Conservation (phyloP, 495 filamentous ascomycete species). For the Staphylotrichum tortipilum region DNA sequence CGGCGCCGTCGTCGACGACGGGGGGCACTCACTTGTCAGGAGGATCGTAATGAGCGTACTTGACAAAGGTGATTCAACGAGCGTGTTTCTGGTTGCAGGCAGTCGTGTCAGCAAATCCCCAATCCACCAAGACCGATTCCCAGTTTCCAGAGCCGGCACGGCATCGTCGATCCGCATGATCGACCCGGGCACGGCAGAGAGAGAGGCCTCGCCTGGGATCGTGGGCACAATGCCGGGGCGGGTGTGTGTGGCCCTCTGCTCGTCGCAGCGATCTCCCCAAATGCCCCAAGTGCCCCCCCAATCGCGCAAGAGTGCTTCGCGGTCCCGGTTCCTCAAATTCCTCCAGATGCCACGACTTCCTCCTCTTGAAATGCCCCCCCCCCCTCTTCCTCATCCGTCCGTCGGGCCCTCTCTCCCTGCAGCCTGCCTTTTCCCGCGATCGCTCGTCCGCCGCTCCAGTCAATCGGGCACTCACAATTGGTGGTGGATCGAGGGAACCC, state of each 20-base stretch:
- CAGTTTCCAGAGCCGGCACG: slow-evolving; percentile 4
- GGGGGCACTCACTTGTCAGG: slow-evolving; percentile 42
- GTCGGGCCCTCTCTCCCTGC: too few species aligned
- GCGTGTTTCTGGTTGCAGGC: slow-evolving; percentile 36
- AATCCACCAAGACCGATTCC: too few species aligned
- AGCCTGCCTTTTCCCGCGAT: too few species aligned
- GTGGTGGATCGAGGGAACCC: slow-evolving; percentile 8
- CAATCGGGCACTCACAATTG: slow-evolving; percentile 18
- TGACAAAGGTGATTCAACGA: slow-evolving; percentile 53
- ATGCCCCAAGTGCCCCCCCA: background rate
- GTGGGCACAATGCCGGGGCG: background rate
- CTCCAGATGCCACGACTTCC: too few species aligned
- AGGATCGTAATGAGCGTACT: slow-evolving; percentile 53
- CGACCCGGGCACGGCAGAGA: slow-evolving; percentile 9
- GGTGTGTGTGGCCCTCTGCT: background rate
- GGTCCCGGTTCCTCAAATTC: too few species aligned
- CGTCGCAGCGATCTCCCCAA: slow-evolving; percentile 1
- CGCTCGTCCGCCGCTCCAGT: background rate
- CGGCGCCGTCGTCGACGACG: slow-evolving; percentile 12
- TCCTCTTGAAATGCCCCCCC: background rate
- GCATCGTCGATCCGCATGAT: slow-evolving; percentile 32
- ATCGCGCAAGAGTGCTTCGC: too few species aligned
- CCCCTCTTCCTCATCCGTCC: background rate
- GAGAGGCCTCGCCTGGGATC: background rate
- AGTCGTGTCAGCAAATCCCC: slow-evolving; percentile 17